Percentiles rank a stretch among this genome's conserved stretches.
Evolutionary conservation across 1,284 basidiomycete genomes (phyloP).

Genomic region (Ustanciosporium gigantosporum): DNA sequence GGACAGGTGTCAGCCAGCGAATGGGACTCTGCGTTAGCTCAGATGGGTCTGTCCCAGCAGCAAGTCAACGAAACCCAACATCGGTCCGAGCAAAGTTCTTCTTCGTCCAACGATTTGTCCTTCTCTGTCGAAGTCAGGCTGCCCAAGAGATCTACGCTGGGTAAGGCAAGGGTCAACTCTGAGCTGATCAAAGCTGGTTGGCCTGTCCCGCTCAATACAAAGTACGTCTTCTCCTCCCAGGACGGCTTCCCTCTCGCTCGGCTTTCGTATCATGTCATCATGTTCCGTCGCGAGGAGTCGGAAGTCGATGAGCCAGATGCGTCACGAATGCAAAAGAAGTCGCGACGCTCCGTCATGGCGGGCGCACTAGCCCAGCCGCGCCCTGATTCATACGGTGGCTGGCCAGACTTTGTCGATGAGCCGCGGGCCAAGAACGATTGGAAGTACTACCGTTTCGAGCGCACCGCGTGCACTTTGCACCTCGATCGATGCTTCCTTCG

Average conservation of each 20-base stretch:
- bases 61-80: conserved; percentile 5
- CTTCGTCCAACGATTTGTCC: too few relatives aligned
- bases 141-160: conserved; percentile 13
- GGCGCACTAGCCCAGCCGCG: too few relatives aligned
- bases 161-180: conserved; percentile 6
- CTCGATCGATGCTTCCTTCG: conserved; percentile 18
- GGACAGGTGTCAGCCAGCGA: conserved; percentile 5
- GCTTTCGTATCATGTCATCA: conserved; percentile 9
- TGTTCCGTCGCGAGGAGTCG: conserved; percentile 1
- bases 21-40: conserved; percentile 3
- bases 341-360: background rate
- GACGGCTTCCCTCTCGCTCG: conserved; percentile 25
- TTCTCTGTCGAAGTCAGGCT: conserved; percentile 6
- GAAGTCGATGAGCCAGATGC: background rate
- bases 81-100: too few relatives aligned
- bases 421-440: conserved; percentile 1
- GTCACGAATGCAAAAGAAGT: background rate
- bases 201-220: conserved; percentile 31
- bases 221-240: conserved; percentile 21
- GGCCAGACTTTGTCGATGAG: conserved; percentile 27
- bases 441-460: conserved; percentile 14
- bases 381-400: conserved; percentile 9
- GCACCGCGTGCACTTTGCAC: conserved; percentile 22
- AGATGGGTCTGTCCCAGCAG: conserved; percentile 12
- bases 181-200: conserved; percentile 20